A percentile compares a stretch with the other conserved stretches of the same genome.
Conservation (phyloP, 2,329 filamentous ascomycete species). For the Neonectria sp. region DNA sequence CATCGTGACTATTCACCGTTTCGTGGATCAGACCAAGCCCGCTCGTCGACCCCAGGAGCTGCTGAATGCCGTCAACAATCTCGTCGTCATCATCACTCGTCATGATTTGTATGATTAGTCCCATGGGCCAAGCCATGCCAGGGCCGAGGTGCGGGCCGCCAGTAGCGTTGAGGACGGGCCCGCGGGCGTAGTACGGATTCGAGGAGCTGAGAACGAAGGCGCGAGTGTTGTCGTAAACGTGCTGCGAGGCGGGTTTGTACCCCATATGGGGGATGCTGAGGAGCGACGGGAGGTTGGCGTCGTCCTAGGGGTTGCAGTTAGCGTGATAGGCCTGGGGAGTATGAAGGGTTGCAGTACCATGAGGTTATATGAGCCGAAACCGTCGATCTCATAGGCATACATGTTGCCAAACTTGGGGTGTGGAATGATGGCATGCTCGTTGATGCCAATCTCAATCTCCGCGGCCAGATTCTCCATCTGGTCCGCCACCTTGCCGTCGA, state of each 20-base stretch:
- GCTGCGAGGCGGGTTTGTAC: constrained; percentile 70
- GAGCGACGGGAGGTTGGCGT: constrained; percentile 74
- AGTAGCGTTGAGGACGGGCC: constrained; percentile 65
- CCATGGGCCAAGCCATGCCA: constrained; percentile 90
- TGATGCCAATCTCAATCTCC: constrained; percentile 75
- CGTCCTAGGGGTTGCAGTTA: constrained; percentile 59
- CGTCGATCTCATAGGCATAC: constrained; percentile 80
- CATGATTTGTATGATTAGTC: constrained; percentile 82
- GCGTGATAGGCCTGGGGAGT: background rate
- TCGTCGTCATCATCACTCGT: constrained; percentile 83
- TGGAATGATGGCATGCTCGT: constrained; percentile 76
- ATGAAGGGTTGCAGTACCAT: constrained; percentile 59
- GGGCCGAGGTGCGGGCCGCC: constrained; percentile 71
- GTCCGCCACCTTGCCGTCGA: constrained; percentile 66
- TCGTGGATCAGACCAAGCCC: constrained; percentile 86
- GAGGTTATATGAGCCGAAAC: constrained; percentile 72
- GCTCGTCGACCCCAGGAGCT: constrained; percentile 78
- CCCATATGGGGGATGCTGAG: constrained; percentile 74
- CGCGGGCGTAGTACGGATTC: constrained; percentile 80
- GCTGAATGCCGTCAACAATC: constrained; percentile 75
- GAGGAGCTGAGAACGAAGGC: constrained; percentile 79
- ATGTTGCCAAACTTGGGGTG: constrained; percentile 75
- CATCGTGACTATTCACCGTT: constrained; percentile 55
- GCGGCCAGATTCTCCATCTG: constrained; percentile 72
- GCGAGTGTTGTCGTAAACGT: constrained; percentile 80